Evolutionary conservation across 2,329 filamentous ascomycete species (phyloP).

Genomic region (Capronia americana): DNA sequence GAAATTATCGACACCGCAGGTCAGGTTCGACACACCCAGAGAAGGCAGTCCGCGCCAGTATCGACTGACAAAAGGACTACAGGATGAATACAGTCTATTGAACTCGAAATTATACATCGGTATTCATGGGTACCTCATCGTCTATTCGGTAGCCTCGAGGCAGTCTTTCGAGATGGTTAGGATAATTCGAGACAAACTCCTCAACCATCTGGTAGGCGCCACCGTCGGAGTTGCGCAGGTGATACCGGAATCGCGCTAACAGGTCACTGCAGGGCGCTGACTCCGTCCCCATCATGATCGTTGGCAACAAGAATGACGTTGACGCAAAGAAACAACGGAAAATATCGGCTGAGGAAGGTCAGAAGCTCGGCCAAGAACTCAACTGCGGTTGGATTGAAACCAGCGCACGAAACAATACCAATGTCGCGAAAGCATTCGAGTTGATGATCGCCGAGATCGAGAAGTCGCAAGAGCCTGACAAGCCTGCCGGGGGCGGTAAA

Average conservation of each 20-base stretch:
- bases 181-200: slow-evolving; percentile 94
- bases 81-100: slow-evolving; percentile 98
- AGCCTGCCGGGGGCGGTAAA: slow-evolving; percentile 79
- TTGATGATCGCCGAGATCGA: slow-evolving; percentile 94
- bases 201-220: slow-evolving; percentile 80
- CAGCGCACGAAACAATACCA: slow-evolving; percentile 90
- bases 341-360: slow-evolving; percentile 83
- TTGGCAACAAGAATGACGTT: slow-evolving; percentile 96
- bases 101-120: slow-evolving; percentile 98
- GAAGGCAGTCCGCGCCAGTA: not conserved
- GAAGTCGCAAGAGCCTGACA: slow-evolving; percentile 87
- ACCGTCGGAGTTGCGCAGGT: not conserved
- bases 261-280: slow-evolving; percentile 73
- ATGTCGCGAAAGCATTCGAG: slow-evolving; percentile 91
- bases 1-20: slow-evolving; percentile 99
- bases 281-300: slow-evolving; percentile 88
- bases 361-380: slow-evolving; percentile 82
- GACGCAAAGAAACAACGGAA: slow-evolving; percentile 85
- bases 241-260: slow-evolving; percentile 17
- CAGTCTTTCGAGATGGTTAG: slow-evolving; percentile 97
- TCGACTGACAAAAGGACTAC: slow-evolving; percentile 25
- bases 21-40: slow-evolving; percentile 64
- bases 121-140: slow-evolving; percentile 97
- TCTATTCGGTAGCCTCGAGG: slow-evolving; percentile 94
- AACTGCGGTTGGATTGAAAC: slow-evolving; percentile 95